Conservation (phyloP, 2,329 filamentous ascomycete species). For the Arthrocladium fulminans region DNA sequence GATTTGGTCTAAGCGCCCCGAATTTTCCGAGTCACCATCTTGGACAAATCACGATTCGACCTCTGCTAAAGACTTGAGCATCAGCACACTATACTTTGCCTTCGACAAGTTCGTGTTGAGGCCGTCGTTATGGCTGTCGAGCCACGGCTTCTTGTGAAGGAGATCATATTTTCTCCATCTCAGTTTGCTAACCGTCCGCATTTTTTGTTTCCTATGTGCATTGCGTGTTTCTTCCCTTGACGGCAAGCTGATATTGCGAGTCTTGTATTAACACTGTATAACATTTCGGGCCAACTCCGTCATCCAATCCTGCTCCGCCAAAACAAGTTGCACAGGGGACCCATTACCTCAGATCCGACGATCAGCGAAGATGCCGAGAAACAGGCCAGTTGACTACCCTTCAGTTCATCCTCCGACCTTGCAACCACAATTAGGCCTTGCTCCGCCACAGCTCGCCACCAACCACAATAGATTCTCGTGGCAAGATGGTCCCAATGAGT, state of each 20-base stretch:
- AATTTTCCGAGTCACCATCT: neutral
- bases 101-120: neutral
- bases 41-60: conserved; percentile 7
- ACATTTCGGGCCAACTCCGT: neutral
- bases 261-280: conserved; percentile 1
- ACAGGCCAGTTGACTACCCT: conserved; percentile 6
- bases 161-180: neutral
- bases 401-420: neutral
- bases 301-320: neutral
- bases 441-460: neutral
- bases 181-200: neutral
- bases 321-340: neutral
- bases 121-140: neutral
- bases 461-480: conserved; percentile 3
- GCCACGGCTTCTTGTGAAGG: neutral
- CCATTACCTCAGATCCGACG: neutral
- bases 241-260: conserved; percentile 7
- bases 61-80: neutral
- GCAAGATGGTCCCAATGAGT: neutral
- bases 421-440: conserved; percentile 7
- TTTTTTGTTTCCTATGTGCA: neutral
- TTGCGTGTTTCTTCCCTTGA: neutral
- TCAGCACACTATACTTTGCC: neutral
- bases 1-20: conserved; percentile 2
- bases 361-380: neutral